Conservation (phyloP, 2,329 filamentous ascomycete species). For the Microcyclosporella mali region DNA sequence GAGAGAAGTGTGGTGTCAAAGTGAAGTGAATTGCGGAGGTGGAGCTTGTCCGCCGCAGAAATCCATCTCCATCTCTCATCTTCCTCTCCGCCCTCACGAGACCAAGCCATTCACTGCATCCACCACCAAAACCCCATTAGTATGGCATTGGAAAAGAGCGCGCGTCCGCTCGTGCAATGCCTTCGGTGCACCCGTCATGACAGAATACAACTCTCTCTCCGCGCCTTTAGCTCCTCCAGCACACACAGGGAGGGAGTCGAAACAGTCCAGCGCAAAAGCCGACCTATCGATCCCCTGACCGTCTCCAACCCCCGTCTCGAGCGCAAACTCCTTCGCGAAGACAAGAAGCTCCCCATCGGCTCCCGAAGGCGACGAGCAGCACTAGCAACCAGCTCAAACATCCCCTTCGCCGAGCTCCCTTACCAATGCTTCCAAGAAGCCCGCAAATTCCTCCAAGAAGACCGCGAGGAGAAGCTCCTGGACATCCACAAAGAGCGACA, state of each 20-base stretch:
- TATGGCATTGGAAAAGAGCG: conserved; percentile 32
- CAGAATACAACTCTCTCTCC: conserved; percentile 28
- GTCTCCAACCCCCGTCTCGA: conserved; percentile 41
- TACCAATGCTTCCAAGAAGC: conserved; percentile 99
- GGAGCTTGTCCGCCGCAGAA: too few relatives aligned
- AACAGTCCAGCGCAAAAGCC: conserved; percentile 16
- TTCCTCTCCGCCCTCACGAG: too few relatives aligned
- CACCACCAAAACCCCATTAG: neutral
- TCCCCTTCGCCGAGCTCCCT: conserved; percentile 88
- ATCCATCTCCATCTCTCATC: too few relatives aligned
- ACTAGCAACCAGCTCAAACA: conserved; percentile 44
- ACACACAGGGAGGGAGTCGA: conserved; percentile 42
- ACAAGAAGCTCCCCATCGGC: conserved; percentile 64
- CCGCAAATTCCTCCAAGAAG: conserved; percentile 69
- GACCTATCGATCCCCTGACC: conserved; percentile 15
- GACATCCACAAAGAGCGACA: conserved; percentile 62
- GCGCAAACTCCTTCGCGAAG: conserved; percentile 56
- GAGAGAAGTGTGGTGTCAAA: too few relatives aligned
- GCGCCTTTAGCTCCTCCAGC: conserved; percentile 44
- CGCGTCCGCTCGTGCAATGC: conserved; percentile 29
- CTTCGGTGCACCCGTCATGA: conserved; percentile 24
- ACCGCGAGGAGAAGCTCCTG: conserved; percentile 73
- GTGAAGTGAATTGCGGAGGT: too few relatives aligned
- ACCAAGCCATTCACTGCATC: too few relatives aligned
- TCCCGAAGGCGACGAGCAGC: conserved; percentile 66